Evolutionary conservation across 805 yeast species (phyloP).

Genomic region (Crinitomyces ghanaensis): DNA sequence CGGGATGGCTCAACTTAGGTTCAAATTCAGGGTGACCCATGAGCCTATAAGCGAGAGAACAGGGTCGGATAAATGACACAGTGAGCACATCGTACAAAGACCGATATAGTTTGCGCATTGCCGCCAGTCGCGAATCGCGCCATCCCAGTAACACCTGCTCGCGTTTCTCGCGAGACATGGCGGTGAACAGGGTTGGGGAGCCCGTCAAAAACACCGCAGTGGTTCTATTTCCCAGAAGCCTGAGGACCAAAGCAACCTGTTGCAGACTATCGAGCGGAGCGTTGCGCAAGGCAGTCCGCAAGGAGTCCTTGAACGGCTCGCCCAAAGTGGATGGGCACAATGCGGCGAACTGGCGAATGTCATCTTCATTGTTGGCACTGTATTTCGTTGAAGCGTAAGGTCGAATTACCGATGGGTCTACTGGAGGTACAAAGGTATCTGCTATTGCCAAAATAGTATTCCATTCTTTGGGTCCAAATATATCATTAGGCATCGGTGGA

Average conservation of each 20-base stretch:
- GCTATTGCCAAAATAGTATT: constrained; percentile 10
- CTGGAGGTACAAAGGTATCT: constrained; percentile 13
- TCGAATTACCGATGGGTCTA: constrained; percentile 8
- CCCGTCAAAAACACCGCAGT: constrained; percentile 18
- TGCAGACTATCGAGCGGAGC: constrained; percentile 1
- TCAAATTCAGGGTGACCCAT: constrained; percentile 28
- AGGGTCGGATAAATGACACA: constrained; percentile 22
- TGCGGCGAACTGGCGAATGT: constrained; percentile 7
- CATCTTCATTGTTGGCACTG: constrained; percentile 1
- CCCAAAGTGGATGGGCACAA: constrained; percentile 8
- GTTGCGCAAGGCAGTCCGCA: constrained; percentile 1
- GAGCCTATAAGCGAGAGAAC: constrained; percentile 29
- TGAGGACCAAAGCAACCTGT: constrained; percentile 13
- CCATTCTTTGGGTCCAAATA: constrained; percentile 6
- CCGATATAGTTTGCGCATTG: constrained; percentile 28
- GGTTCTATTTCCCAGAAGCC: constrained; percentile 15
- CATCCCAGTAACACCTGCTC: constrained; percentile 28
- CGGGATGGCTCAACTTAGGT: constrained; percentile 19
- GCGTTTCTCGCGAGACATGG: constrained; percentile 23
- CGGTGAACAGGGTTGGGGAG: constrained; percentile 14
- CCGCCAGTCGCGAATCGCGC: constrained; percentile 32
- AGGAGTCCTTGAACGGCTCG: constrained; percentile 4
- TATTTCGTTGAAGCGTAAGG: constrained; percentile 5
- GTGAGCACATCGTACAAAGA: constrained; percentile 23
- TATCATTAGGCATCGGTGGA: not conserved